A percentile compares a stretch with the other conserved stretches of the same genome.
phyloP scores from a whole-genome alignment of 139 green algal species.

The Yamagishiella unicocca region DNA sequence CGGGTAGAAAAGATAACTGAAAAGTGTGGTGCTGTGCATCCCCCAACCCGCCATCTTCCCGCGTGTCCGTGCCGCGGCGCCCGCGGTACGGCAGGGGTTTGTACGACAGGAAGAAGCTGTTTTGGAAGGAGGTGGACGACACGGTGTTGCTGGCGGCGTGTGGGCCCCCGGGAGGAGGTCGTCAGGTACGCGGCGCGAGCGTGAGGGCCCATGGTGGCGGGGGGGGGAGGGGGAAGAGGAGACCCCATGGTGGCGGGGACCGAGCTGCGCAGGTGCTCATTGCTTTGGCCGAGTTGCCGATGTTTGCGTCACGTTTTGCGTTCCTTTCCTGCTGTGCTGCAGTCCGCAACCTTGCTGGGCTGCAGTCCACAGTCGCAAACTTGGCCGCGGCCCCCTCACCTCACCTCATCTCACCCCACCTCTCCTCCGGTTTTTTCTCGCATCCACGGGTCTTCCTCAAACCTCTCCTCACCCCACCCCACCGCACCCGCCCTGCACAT shows the following conservation, averaged over 20 bases:
- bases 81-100: conserved; percentile 65
- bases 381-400: no score
- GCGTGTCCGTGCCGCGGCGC: conserved; percentile 1
- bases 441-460: no score
- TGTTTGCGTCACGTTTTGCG: no score
- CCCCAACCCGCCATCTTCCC: not conserved
- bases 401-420: no score
- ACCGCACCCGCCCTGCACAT: no score
- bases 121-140: conserved; percentile 90
- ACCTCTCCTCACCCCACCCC: not conserved
- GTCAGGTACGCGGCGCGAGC: conserved; percentile 37
- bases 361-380: no score
- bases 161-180: conserved; percentile 81
- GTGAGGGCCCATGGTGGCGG: not conserved
- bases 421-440: not conserved
- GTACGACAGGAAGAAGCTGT: conserved; percentile 89
- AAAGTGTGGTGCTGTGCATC: no score
- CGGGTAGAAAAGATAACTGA: no score
- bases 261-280: no score
- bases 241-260: not conserved
- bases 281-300: no score
- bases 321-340: no score
- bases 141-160: conserved; percentile 74
- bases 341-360: no score
- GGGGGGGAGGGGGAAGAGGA: not conserved